A percentile compares a stretch with the other conserved stretches of the same genome.
Conservation (phyloP, 2,329 filamentous ascomycete genomes). For the Seiridium cupressi region DNA sequence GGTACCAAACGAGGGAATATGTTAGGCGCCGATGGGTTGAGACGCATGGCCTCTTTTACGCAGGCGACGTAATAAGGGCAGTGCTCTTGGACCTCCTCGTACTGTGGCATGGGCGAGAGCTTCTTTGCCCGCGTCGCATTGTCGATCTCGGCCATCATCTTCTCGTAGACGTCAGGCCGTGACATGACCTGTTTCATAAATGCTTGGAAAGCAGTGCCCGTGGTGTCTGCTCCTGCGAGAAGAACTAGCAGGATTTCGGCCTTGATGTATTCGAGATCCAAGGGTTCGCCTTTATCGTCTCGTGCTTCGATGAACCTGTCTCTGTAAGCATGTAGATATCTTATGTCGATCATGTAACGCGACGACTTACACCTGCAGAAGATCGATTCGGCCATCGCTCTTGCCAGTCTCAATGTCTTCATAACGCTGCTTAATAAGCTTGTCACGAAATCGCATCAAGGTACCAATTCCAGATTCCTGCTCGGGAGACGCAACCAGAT, state of each 20-base stretch:
- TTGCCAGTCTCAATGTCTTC: conserved; percentile 45
- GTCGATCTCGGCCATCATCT: conserved; percentile 46
- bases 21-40: conserved; percentile 49
- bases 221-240: conserved; percentile 51
- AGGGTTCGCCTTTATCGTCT: conserved; percentile 41
- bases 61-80: conserved; percentile 49
- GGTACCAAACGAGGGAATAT: conserved; percentile 45
- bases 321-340: conserved; percentile 28
- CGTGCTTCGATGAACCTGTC: conserved; percentile 42
- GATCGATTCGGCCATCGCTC: conserved; percentile 42
- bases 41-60: conserved; percentile 47
- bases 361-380: conserved; percentile 46
- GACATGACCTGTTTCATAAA: conserved; percentile 41
- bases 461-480: conserved; percentile 53
- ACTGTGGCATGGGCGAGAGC: conserved; percentile 34
- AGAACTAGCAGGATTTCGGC: conserved; percentile 51
- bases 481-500: conserved; percentile 50
- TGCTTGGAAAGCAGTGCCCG: conserved; percentile 47
- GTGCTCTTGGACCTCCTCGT: conserved; percentile 37
- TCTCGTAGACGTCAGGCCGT: conserved; percentile 37
- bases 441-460: conserved; percentile 57
- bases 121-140: conserved; percentile 28
- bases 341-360: not conserved
- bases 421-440: conserved; percentile 45
- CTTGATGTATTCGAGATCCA: conserved; percentile 49